Percentiles rank a stretch among this genome's conserved stretches.
Evolutionary conservation across 2,329 filamentous ascomycete genomes (phyloP).

Genomic region (Dactylellina haptotyla): DNA sequence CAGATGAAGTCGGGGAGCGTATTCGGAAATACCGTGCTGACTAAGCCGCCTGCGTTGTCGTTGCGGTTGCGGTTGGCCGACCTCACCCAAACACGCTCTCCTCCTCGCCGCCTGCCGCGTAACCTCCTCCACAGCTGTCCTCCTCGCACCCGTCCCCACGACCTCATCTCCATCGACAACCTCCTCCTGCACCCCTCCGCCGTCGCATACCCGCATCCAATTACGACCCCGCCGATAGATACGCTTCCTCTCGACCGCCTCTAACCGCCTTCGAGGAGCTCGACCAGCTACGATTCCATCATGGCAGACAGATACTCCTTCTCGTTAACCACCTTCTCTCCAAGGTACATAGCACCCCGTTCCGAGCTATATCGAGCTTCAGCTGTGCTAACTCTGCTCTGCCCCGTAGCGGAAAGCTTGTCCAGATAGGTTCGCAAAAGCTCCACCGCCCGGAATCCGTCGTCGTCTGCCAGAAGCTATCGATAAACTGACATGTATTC

Average conservation of each 20-base stretch:
- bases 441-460: neutral
- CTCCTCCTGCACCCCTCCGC: neutral
- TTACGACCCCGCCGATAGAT: constrained; percentile 26
- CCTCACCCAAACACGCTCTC: constrained; percentile 33
- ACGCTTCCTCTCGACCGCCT: neutral
- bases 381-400: constrained; percentile 22
- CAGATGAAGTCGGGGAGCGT: too few species aligned
- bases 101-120: constrained; percentile 37
- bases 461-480: neutral
- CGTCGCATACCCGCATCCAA: constrained; percentile 11
- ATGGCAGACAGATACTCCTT: constrained; percentile 99
- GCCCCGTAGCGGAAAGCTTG: constrained; percentile 85
- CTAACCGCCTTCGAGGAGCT: constrained; percentile 11
- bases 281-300: constrained; percentile 57
- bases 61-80: neutral
- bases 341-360: constrained; percentile 73
- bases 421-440: constrained; percentile 82
- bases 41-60: constrained; percentile 49
- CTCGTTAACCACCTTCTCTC: constrained; percentile 98
- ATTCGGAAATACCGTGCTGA: too few species aligned
- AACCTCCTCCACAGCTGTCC: constrained; percentile 41
- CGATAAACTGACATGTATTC: constrained; percentile 13
- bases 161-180: constrained; percentile 8
- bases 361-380: constrained; percentile 30
- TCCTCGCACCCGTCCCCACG: neutral